Percentiles rank a stretch among this genome's conserved stretches.
These are phyloP conservation scores for Eleusine coracana DNA, from an alignment of 176 grass and related monocot genomes.

Conservation along the genomic window DNA sequence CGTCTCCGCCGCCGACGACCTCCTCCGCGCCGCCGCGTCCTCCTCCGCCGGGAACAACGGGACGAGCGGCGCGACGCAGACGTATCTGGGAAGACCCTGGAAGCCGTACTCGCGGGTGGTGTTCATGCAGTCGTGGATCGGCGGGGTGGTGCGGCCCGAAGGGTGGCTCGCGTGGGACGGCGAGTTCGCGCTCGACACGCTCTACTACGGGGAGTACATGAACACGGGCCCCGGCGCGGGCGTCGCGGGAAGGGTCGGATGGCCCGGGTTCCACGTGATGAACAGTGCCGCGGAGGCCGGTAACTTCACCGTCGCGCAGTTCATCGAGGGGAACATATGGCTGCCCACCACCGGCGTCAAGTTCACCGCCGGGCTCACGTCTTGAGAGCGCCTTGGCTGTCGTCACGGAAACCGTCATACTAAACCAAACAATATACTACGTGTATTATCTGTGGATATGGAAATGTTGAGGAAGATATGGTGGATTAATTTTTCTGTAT, in stretches of 20 bases:
- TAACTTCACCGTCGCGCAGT: conserved; percentile 70
- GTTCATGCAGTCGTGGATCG: conserved; percentile 71
- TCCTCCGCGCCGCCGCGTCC: neutral
- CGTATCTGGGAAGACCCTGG: conserved; percentile 76
- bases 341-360: conserved; percentile 64
- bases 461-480: neutral
- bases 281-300: conserved; percentile 32
- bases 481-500: conserved; percentile 6
- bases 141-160: conserved; percentile 42
- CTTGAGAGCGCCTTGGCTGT: neutral
- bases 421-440: neutral
- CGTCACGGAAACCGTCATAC: no score
- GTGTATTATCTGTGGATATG: neutral
- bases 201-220: conserved; percentile 72
- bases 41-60: no score
- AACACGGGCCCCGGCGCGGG: conserved; percentile 58
- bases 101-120: conserved; percentile 56
- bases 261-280: conserved; percentile 65
- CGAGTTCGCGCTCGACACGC: conserved; percentile 46
- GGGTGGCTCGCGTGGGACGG: conserved; percentile 80
- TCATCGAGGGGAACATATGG: conserved; percentile 82
- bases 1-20: conserved; percentile 54
- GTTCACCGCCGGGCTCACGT: conserved; percentile 52
- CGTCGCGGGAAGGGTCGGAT: conserved; percentile 40
- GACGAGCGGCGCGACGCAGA: conserved; percentile 19